Evolutionary conservation across 192 early-diverging fungal species (phyloP).

Genomic region (Mortierella hygrophila): DNA sequence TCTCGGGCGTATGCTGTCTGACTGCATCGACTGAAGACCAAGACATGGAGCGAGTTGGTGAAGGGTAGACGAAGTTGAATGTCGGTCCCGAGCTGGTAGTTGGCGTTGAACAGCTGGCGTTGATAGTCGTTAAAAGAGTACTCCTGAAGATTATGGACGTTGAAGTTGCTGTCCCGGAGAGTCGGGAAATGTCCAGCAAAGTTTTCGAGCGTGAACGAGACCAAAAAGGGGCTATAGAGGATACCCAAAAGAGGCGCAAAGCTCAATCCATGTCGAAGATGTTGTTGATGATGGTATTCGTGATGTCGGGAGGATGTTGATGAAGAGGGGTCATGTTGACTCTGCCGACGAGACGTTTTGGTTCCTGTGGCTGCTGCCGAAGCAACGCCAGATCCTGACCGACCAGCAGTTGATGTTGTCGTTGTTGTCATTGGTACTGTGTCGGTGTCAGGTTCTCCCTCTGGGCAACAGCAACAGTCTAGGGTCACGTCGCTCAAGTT

Average conservation of each 20-base stretch:
- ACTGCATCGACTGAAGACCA: slow-evolving; percentile 16
- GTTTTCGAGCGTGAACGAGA: slow-evolving; percentile 32
- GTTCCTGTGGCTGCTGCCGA: neutral
- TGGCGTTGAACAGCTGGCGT: neutral
- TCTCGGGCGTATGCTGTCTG: neutral
- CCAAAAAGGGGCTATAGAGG: slow-evolving; percentile 16
- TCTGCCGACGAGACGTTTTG: neutral
- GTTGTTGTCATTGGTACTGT: neutral
- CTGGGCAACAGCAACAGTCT: slow-evolving; percentile 23
- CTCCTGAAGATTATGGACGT: neutral
- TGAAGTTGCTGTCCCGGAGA: slow-evolving; percentile 13
- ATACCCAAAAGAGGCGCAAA: slow-evolving; percentile 40
- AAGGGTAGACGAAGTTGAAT: neutral
- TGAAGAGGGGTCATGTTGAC: neutral
- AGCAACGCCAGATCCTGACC: neutral
- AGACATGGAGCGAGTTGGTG: slow-evolving; percentile 4
- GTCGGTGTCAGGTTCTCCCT: neutral
- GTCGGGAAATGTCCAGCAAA: slow-evolving; percentile 15
- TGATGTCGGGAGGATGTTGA: neutral
- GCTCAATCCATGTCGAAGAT: slow-evolving; percentile 2
- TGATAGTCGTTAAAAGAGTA: neutral
- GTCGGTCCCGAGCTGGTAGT: neutral
- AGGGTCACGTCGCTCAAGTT: slow-evolving; percentile 25
- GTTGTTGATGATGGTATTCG: neutral
- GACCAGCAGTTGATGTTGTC: neutral